A percentile compares a stretch with the other conserved stretches of the same genome.
Evolutionary conservation across 2,329 filamentous ascomycete genomes (phyloP).

Genomic region (Beauveria scarabaeidicola): DNA sequence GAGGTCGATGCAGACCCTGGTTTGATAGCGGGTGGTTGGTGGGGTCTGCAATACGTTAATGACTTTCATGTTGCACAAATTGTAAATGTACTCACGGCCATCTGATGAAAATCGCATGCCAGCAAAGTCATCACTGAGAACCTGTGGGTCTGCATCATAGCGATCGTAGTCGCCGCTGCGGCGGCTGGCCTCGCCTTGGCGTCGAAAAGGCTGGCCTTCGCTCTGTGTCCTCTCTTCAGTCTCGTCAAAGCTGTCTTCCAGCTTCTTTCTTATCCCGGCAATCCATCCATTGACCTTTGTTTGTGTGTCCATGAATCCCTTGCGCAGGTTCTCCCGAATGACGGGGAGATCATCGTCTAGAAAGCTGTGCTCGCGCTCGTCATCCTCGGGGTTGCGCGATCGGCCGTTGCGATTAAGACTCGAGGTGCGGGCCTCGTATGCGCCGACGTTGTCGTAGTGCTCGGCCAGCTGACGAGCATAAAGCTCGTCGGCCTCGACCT

Average conservation of each 20-base stretch:
- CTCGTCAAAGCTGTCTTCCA: slow-evolving; percentile 81
- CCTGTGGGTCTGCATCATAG: slow-evolving; percentile 89
- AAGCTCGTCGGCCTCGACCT: slow-evolving; percentile 82
- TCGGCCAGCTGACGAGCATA: slow-evolving; percentile 90
- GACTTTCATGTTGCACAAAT: background rate
- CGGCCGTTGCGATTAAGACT: slow-evolving; percentile 32
- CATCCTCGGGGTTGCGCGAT: slow-evolving; percentile 33
- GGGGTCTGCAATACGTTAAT: slow-evolving; percentile 21
- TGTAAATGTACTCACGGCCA: slow-evolving; percentile 42
- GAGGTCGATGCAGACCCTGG: slow-evolving; percentile 70
- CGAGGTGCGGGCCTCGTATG: slow-evolving; percentile 48
- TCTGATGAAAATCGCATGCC: slow-evolving; percentile 56
- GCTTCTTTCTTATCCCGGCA: slow-evolving; percentile 79
- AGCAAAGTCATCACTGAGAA: slow-evolving; percentile 83
- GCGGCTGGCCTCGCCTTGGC: slow-evolving; percentile 53
- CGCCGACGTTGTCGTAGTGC: slow-evolving; percentile 64
- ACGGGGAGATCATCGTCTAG: slow-evolving; percentile 92
- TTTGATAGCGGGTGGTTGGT: slow-evolving; percentile 59
- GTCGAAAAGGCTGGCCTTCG: slow-evolving; percentile 30
- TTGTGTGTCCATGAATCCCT: slow-evolving; percentile 93
- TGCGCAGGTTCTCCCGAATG: slow-evolving; percentile 85
- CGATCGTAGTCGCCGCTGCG: slow-evolving; percentile 81
- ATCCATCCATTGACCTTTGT: slow-evolving; percentile 91
- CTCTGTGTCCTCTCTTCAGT: slow-evolving; percentile 39
- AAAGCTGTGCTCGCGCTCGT: slow-evolving; percentile 77